Percentiles rank a stretch among this genome's conserved stretches.
Evolutionary conservation across 306 rosid genomes (phyloP).

Genomic region (Rosa multiflora): DNA sequence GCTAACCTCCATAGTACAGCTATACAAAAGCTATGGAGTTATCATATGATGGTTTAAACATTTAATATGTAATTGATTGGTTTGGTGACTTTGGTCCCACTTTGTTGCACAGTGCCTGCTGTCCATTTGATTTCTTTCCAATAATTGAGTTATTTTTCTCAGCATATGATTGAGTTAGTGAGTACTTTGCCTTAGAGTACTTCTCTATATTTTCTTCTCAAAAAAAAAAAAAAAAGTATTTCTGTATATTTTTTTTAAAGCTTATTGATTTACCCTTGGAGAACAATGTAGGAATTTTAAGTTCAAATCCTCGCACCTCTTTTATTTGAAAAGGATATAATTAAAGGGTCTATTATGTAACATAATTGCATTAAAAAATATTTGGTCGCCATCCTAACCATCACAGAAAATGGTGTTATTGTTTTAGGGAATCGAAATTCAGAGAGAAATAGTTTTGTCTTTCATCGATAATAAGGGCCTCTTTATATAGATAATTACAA

Average conservation of each 20-base stretch:
- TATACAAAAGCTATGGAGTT: not conserved
- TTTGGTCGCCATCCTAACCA: no score
- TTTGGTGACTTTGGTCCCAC: conserved; percentile 28
- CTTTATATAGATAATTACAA: no score
- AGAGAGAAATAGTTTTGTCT: no score
- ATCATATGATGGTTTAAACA: not conserved
- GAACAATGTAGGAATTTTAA: not conserved
- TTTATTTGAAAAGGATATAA: no score
- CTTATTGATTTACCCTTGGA: not conserved
- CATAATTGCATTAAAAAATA: no score
- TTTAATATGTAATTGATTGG: conserved; percentile 32
- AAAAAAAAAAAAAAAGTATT: not conserved
- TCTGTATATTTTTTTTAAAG: not conserved
- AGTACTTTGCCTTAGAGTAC: not conserved
- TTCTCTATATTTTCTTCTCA: not conserved
- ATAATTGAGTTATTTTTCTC: conserved; percentile 15
- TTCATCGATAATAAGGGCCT: no score
- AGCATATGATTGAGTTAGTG: conserved; percentile 19
- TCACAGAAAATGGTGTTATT: no score
- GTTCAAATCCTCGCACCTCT: no score
- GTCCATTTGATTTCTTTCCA: conserved; percentile 14
- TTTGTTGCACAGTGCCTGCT: conserved; percentile 7
- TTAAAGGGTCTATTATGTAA: no score
- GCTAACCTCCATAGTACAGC: conserved; percentile 4
- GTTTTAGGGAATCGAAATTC: no score